Evolutionary conservation across 2,329 filamentous ascomycete genomes (phyloP), one percentile per base, ranked within the genome.

Genomic region (Septoria linicola): DNA sequence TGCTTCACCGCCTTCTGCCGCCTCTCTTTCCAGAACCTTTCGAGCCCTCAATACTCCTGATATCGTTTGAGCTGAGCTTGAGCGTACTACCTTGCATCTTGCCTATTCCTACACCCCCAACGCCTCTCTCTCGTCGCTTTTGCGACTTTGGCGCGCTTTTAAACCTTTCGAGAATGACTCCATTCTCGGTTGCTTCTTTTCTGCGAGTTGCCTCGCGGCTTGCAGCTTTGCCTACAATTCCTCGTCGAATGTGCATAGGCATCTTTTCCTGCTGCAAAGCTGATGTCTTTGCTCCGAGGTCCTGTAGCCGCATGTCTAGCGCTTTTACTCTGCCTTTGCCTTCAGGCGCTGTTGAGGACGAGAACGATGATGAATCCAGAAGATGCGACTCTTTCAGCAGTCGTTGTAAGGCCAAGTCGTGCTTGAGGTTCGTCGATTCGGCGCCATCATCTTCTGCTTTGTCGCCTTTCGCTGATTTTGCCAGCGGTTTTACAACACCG

Each of bases 361-460:
- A 74, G 49, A 77, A 74, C 21, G 75, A 73, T 11, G 78, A 75
- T 1, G 80, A 74, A 41, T 83, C 80, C 51, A 97, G 83, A 54
- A 97, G 84, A 71, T 96, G 90, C 0, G 91, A 96, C 76, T 99
- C 93, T 61, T 85, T 80, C 51, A 99, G 82, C 34, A 99, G 83
- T 40, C 90, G 85, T 69, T 96, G 92, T 11, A 99, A 83, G 32
- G 89, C 91, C 47, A 96, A 83, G 69, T 97, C 93, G 70, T 96
- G 91, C 68, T 91, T 90, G 14, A 97, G 79, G 55, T 95, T 87
- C 8, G 74, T 70, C 19, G 76, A 70, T 66, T 86, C 83, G 14
- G 80, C 71, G 53, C 80, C 75, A 19, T 83, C 81, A 21, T 69
- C 72, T 76, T 67, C 58, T 68, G 52, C 47, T 50, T 34, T 2